Evolutionary conservation across 176 grass and related monocot genomes (phyloP).

Genomic region (Ensete glaucum): DNA sequence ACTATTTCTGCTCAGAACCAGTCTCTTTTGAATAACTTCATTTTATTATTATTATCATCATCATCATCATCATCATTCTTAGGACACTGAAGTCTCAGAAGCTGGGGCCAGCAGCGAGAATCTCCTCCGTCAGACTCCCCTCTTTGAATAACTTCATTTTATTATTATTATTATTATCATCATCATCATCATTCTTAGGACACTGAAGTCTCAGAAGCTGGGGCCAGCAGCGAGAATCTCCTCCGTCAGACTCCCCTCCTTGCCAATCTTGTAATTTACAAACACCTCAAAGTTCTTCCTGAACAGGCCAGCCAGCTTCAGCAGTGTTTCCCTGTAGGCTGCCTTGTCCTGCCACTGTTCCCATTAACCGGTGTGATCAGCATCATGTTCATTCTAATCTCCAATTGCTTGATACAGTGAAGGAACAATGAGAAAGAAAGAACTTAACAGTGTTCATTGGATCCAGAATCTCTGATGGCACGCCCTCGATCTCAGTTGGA

Average conservation of each 20-base stretch:
- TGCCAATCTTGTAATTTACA: conserved; percentile 65
- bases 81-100: conserved; percentile 26
- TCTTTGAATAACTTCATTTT: too few relatives aligned
- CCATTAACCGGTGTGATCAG: neutral
- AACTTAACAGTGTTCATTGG: conserved; percentile 85
- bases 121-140: conserved; percentile 68
- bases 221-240: conserved; percentile 93
- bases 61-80: too few relatives aligned
- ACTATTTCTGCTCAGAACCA: too few relatives aligned
- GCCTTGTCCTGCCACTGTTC: conserved; percentile 73
- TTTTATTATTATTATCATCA: too few relatives aligned
- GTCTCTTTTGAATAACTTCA: too few relatives aligned
- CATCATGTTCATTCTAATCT: too few relatives aligned
- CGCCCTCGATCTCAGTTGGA: conserved; percentile 52
- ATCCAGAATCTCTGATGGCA: conserved; percentile 81
- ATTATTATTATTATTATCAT: too few relatives aligned
- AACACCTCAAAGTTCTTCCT: conserved; percentile 97
- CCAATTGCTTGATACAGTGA: neutral
- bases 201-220: conserved; percentile 35
- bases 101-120: conserved; percentile 81
- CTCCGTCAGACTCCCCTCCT: conserved; percentile 53
- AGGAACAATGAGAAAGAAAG: neutral
- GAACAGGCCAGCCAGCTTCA: conserved; percentile 85
- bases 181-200: too few relatives aligned
- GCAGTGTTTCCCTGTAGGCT: conserved; percentile 73